A percentile compares a stretch with the other conserved stretches of the same genome.
Evolutionary conservation across 371 early-diverging fungal species (phyloP).

Genomic region (Circinella minor): DNA sequence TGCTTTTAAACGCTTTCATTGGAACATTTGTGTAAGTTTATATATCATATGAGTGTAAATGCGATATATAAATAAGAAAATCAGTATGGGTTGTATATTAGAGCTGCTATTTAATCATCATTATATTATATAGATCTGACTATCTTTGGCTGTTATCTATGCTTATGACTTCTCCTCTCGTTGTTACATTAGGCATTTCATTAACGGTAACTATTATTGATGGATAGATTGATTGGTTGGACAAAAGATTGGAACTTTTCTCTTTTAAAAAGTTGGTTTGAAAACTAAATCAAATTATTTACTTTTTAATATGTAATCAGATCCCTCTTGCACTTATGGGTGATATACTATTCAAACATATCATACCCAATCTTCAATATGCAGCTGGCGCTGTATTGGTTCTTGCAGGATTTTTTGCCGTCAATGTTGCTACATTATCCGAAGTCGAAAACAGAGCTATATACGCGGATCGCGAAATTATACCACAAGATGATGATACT

Average conservation of each 20-base stretch:
- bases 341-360: constrained; percentile 70
- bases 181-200: constrained; percentile 78
- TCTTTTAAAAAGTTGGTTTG: too few species aligned
- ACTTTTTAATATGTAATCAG: constrained; percentile 7
- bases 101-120: not conserved
- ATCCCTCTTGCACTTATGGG: constrained; percentile 80
- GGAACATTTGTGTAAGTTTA: constrained; percentile 70
- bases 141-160: constrained; percentile 81
- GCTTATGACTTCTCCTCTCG: constrained; percentile 83
- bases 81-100: too few species aligned
- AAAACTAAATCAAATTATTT: not conserved
- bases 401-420: constrained; percentile 70
- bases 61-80: too few species aligned
- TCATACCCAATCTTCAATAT: constrained; percentile 61
- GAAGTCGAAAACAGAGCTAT: constrained; percentile 33
- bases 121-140: constrained; percentile 54
- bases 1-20: constrained; percentile 74
- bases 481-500: constrained; percentile 14
- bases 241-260: too few species aligned
- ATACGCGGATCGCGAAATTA: constrained; percentile 18
- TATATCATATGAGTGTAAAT: not conserved
- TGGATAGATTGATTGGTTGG: not conserved
- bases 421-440: constrained; percentile 55
- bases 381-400: constrained; percentile 72
- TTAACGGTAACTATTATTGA: constrained; percentile 54